Evolutionary conservation across 139 green algal species (phyloP).

Genomic region (Chlorella sp.): DNA sequence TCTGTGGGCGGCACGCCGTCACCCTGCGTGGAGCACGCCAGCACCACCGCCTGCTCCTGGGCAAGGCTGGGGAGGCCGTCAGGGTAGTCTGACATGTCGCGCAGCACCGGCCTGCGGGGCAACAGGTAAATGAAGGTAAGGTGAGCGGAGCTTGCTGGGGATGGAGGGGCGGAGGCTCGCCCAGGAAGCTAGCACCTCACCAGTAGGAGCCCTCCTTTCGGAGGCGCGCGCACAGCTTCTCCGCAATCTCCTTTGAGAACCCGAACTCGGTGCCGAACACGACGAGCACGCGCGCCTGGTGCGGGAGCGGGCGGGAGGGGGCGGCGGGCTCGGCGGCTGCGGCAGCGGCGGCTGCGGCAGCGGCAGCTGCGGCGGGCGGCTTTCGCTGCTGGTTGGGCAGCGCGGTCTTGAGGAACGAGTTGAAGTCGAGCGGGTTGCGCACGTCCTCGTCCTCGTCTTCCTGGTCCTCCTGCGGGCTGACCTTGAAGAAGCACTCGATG

Average conservation of each 20-base stretch:
- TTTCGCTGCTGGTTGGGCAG: no score
- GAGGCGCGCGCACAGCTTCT: constrained; percentile 51
- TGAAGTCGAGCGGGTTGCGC: constrained; percentile 29
- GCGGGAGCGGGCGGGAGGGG: neutral
- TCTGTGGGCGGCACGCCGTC: constrained; percentile 83
- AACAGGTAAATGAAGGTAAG: no score
- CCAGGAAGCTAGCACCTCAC: neutral
- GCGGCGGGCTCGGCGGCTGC: neutral
- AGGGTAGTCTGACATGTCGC: constrained; percentile 73
- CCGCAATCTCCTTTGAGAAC: constrained; percentile 80
- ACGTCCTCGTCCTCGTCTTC: constrained; percentile 14
- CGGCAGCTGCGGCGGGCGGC: no score
- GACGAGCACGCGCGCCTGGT: constrained; percentile 50
- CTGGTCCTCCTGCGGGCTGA: neutral
- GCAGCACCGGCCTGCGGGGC: constrained; percentile 56
- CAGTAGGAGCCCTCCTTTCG: constrained; percentile 12
- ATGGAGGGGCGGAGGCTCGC: no score
- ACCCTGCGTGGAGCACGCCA: constrained; percentile 82
- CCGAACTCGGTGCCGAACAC: constrained; percentile 88
- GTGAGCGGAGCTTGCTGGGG: no score
- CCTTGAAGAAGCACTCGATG: constrained; percentile 14
- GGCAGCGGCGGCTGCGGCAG: neutral
- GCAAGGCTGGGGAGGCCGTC: constrained; percentile 52
- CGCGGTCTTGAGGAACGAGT: constrained; percentile 22
- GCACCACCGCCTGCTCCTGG: constrained; percentile 52